Base-by-base conservation (phyloP, 2,329 filamentous ascomycete genomes). In the Arthroderma sp. region DNA sequence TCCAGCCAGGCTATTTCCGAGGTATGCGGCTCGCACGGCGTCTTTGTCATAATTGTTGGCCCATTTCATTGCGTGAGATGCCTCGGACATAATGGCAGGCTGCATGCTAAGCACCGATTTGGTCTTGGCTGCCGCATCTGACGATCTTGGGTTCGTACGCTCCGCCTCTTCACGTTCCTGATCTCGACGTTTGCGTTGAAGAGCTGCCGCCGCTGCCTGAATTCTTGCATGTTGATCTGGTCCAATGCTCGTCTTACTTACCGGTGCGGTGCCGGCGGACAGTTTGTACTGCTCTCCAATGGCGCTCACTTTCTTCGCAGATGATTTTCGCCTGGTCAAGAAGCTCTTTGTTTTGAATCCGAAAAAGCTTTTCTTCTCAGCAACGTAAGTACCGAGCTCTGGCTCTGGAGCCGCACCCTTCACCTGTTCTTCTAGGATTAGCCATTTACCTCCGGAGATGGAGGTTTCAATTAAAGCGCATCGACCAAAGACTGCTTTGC, bases 11-110 rank as follows among this genome's bases (percentile, higher is more conserved):
- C 68, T 69, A 58, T 93, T 81, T 38, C 78, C 77, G 42, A 96
- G 72, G 63, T 96, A 96, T n/a, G 85, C 80, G 51, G 86, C 80
- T 44, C 87, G 80, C 50, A 94, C 82, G 5, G 82, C 73, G 56
- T 91, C 81, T 65, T 91, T 93, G 65, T 96, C 91, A 60, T 95
- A 96, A 56, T 87, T 87, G 63, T 74, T 89, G 30, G 89, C 86
- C 91, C 91, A 98, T 63, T 94, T 94, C 80, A 98, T 82, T 1
- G 91, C 91, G 27, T 87, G 84, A 6, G 84, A 91, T 11, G 88
- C 89, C 61, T 94, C 91, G 43, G 74, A 86, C 56, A 88, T 73
- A 50, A 96, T 82, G 43, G 80, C 75, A 1, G 87, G 83, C 59
- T 94, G 88, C 39, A 96, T 69, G 3, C 87, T 94, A 57, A 95